phyloP scores from a whole-genome alignment of 148 eudicot genomes.

The Pouteria glomerata region DNA sequence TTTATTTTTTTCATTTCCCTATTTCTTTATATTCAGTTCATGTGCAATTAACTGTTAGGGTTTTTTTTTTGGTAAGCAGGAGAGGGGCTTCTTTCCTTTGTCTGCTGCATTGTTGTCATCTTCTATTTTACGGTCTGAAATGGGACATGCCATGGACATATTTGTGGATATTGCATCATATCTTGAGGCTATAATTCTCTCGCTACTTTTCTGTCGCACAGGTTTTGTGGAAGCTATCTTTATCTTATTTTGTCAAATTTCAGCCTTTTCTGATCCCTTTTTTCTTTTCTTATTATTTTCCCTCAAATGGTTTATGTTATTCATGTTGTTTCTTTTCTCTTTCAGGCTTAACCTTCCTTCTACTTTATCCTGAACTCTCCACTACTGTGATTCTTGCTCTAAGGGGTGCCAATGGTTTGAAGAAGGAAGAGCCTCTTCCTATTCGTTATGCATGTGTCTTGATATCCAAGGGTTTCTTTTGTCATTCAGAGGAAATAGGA shows the following conservation, averaged over 20 bases:
- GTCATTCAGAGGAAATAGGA: conserved; percentile 68
- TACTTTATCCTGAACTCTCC: conserved; percentile 80
- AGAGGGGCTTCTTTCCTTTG: conserved; percentile 92
- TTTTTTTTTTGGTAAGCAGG: conserved; percentile 64
- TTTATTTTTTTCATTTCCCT: neutral
- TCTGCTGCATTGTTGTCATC: conserved; percentile 83
- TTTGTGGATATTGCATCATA: conserved; percentile 61
- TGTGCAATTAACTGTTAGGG: neutral
- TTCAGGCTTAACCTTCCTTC: conserved; percentile 80
- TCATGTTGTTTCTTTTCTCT: conserved; percentile 20
- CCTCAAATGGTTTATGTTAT: neutral
- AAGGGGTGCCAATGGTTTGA: conserved; percentile 47
- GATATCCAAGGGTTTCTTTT: conserved; percentile 76
- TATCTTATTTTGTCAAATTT: neutral
- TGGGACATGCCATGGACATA: conserved; percentile 45
- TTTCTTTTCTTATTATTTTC: neutral
- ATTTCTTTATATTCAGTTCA: neutral
- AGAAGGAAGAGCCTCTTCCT: conserved; percentile 57
- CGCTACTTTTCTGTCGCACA: conserved; percentile 84
- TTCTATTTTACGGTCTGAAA: conserved; percentile 48
- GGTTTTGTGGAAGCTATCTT: conserved; percentile 35
- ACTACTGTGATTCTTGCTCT: conserved; percentile 64
- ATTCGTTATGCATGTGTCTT: conserved; percentile 73
- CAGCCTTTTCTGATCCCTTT: neutral
- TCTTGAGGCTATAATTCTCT: conserved; percentile 68